Percentiles rank a stretch among this genome's conserved stretches.
phyloP scores from a whole-genome alignment of 805 yeast genomes.

The Starmerella roubikii region DNA sequence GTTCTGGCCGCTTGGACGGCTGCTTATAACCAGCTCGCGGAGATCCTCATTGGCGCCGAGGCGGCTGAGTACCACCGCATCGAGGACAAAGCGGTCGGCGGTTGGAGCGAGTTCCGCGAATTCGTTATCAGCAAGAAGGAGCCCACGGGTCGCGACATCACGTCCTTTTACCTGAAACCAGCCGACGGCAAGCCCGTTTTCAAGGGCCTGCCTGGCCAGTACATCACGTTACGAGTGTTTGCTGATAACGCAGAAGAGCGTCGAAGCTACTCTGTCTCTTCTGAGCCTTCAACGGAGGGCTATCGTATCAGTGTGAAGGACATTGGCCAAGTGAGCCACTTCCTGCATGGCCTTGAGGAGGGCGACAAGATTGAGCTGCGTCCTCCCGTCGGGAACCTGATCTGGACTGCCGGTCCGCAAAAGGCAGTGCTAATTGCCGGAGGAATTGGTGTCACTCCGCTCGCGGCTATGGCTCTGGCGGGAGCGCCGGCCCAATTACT shows the following conservation, averaged over 20 bases:
- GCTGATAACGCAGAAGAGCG: slow-evolving; percentile 29
- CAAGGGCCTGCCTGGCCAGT: slow-evolving; percentile 34
- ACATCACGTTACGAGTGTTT: slow-evolving; percentile 28
- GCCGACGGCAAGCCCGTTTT: slow-evolving; percentile 28
- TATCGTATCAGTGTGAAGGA: slow-evolving; percentile 43
- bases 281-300: slow-evolving; percentile 27
- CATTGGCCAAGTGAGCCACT: slow-evolving; percentile 24
- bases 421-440: slow-evolving; percentile 38
- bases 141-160: slow-evolving; percentile 36
- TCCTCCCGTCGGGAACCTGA: slow-evolving; percentile 44
- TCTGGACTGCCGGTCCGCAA: slow-evolving; percentile 20
- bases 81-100: slow-evolving; percentile 24
- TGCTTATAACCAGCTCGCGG: slow-evolving; percentile 54
- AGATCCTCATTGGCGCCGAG: slow-evolving; percentile 45
- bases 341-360: slow-evolving; percentile 40
- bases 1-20: slow-evolving; percentile 50
- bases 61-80: slow-evolving; percentile 31
- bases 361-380: slow-evolving; percentile 39
- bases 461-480: slow-evolving; percentile 34
- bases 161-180: slow-evolving; percentile 39
- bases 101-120: slow-evolving; percentile 48
- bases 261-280: slow-evolving; percentile 49
- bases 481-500: slow-evolving; percentile 27
- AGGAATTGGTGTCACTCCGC: slow-evolving; percentile 59
- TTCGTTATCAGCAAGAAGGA: slow-evolving; percentile 34